Base-by-base conservation (phyloP, 2,329 filamentous ascomycete genomes). In the Diaporthe sp. region DNA sequence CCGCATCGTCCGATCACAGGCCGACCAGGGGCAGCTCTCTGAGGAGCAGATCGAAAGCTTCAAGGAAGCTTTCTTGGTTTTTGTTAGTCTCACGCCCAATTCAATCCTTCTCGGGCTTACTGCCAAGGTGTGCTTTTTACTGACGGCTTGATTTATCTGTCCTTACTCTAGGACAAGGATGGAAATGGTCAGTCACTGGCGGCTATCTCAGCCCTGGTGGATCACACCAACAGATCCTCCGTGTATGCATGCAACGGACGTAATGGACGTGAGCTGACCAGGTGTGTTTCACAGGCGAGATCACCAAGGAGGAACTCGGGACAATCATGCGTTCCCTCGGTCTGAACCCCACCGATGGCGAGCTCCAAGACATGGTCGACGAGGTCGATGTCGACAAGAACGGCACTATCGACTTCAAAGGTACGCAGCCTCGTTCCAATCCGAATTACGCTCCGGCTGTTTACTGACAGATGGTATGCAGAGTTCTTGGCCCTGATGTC, bases 331-430 rank as follows among this genome's bases (percentile, higher is more conserved):
- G 87, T 81, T 90, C 89, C 74, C 89, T 92, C 53, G 90, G 90
- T 80, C 88, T 92, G 80, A 91, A 91, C 82, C 89, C 91, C 76
- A 69, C 65, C 46, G 65, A 69, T 42, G 90, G 88, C 83, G 91
- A 93, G 83, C 86, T 92, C 72, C 88, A 91, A 82, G 90, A 93
- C 82, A 91, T 93, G 86, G 91, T 92, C 85, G 91, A 91, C 84
- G 91, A 93, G 83, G 90, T 92, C 77, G 91, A 93, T 79, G 85
- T 88, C 78, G 90, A 93, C 85, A 90, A 91, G 82, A 91, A 90
- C 79, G 91, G 91, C 82, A 90, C 90, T 79, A 92, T 93, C 80
- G 90, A 92, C 81, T 92, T 93, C 82, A 88, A 91, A 74, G 89
- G 89, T 90, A 83, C 12, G 77, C 42, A 22, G n/a, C 22, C 13